Percentiles rank a stretch among this genome's conserved stretches.
Conservation (phyloP, 495 filamentous ascomycete species). For the Bathelium albidoporum region DNA sequence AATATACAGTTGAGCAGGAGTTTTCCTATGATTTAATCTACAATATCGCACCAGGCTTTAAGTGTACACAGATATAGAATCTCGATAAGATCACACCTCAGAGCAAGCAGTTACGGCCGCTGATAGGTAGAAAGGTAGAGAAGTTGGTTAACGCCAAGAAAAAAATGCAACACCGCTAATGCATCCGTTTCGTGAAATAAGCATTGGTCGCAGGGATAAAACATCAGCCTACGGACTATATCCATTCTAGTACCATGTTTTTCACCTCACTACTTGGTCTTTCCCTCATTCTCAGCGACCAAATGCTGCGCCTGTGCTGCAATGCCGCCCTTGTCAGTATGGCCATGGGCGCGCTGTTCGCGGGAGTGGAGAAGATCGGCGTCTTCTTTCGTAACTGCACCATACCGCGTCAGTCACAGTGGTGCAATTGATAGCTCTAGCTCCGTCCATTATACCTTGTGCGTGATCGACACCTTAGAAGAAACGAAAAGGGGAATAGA, state of each 20-base stretch:
- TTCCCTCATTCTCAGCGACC: slow-evolving; percentile 13
- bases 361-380: slow-evolving; percentile 24
- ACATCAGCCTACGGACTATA: background rate
- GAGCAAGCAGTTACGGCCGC: no score
- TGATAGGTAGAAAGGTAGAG: no score
- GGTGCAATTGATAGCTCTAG: no score
- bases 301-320: slow-evolving; percentile 18
- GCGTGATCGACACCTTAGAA: no score
- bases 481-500: background rate
- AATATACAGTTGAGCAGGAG: no score
- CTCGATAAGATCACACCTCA: no score
- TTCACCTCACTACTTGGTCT: background rate
- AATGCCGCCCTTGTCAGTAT: slow-evolving; percentile 27
- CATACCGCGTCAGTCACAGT: background rate
- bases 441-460: no score
- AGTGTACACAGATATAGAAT: no score
- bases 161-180: background rate
- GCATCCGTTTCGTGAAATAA: background rate
- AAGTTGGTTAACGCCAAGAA: background rate
- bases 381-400: slow-evolving; percentile 23
- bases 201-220: background rate
- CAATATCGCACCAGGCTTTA: no score
- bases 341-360: slow-evolving; percentile 26
- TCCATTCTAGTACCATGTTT: background rate
- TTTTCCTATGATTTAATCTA: no score